These are phyloP conservation scores for Huntiella decipiens DNA, from an alignment of 2,329 filamentous ascomycete genomes.

Conservation along the genomic window DNA sequence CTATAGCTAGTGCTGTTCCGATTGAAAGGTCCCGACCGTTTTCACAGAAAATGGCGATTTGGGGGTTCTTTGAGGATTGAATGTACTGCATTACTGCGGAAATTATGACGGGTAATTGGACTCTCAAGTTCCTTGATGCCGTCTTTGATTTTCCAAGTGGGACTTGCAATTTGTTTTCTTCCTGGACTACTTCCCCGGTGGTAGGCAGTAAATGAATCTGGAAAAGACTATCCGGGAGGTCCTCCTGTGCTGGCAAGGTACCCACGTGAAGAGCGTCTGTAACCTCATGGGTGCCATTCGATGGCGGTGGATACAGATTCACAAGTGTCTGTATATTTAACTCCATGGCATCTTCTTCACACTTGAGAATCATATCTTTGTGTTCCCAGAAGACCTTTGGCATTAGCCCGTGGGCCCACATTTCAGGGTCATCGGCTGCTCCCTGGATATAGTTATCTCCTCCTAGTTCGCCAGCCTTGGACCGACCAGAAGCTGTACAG, in stretches of 20 bases:
- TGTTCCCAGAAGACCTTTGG: slow-evolving; percentile 65
- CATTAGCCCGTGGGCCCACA: slow-evolving; percentile 71
- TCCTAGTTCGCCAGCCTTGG: slow-evolving; percentile 42
- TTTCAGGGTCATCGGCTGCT: slow-evolving; percentile 85
- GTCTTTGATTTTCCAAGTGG: no score
- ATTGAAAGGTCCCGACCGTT: slow-evolving; percentile 66
- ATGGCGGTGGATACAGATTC: no score
- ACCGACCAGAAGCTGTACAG: slow-evolving; percentile 63
- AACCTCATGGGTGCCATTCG: no score
- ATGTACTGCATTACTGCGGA: background rate
- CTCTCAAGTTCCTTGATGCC: background rate
- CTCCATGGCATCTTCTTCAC: slow-evolving; percentile 42
- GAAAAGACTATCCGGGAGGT: no score
- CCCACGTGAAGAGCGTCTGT: no score
- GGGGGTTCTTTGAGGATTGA: no score
- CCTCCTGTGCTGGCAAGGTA: no score
- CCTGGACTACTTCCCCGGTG: no score
- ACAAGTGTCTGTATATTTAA: no score
- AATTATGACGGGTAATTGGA: background rate
- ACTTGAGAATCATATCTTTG: slow-evolving; percentile 35
- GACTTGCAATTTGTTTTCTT: no score
- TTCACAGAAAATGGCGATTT: slow-evolving; percentile 47
- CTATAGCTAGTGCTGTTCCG: slow-evolving; percentile 54
- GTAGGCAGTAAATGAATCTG: no score
- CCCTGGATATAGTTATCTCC: slow-evolving; percentile 65